A percentile compares a stretch with the other conserved stretches of the same genome.
Evolutionary conservation across 116 monocot species (phyloP).

Genomic region (Cymodocea nodosa): DNA sequence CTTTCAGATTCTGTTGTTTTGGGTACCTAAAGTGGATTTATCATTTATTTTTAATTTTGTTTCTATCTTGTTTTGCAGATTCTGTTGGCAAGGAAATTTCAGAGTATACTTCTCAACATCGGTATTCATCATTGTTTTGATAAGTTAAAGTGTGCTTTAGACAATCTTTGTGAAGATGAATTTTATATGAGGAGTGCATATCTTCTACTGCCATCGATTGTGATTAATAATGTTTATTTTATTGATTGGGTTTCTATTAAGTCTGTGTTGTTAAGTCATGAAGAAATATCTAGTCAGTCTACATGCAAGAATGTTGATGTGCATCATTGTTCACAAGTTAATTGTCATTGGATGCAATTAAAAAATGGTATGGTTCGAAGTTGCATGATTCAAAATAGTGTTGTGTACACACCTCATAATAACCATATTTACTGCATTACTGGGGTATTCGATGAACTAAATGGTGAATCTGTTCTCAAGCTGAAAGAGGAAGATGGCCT

Average conservation of each 20-base stretch:
- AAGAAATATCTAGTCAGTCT: background rate
- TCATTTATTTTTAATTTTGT: slow-evolving; percentile 1
- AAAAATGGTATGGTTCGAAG: slow-evolving; percentile 20
- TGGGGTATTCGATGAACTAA: slow-evolving; percentile 23
- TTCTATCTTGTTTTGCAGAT: slow-evolving; percentile 22
- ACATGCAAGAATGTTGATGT: background rate
- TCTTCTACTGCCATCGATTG: slow-evolving; percentile 35
- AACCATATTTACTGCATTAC: slow-evolving; percentile 29
- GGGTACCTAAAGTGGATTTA: background rate
- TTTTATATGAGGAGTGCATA: slow-evolving; percentile 22
- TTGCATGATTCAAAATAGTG: slow-evolving; percentile 39
- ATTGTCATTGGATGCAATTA: slow-evolving; percentile 15
- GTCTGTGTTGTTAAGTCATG: slow-evolving; percentile 12
- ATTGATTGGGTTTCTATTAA: slow-evolving; percentile 45
- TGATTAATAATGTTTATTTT: slow-evolving; percentile 5
- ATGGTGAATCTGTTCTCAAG: slow-evolving; percentile 30
- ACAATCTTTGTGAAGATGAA: slow-evolving; percentile 8
- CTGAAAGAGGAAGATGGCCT: slow-evolving; percentile 18
- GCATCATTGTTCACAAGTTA: slow-evolving; percentile 9
- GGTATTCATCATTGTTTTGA: slow-evolving; percentile 26
- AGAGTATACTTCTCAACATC: slow-evolving; percentile 25
- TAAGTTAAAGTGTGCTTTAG: slow-evolving; percentile 12
- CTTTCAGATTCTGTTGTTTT: background rate
- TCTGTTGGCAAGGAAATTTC: slow-evolving; percentile 35
- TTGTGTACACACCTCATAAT: slow-evolving; percentile 59